These are phyloP conservation scores for Ilyonectria destructans DNA, from an alignment of 2,329 filamentous ascomycete species.

Conservation along the genomic window DNA sequence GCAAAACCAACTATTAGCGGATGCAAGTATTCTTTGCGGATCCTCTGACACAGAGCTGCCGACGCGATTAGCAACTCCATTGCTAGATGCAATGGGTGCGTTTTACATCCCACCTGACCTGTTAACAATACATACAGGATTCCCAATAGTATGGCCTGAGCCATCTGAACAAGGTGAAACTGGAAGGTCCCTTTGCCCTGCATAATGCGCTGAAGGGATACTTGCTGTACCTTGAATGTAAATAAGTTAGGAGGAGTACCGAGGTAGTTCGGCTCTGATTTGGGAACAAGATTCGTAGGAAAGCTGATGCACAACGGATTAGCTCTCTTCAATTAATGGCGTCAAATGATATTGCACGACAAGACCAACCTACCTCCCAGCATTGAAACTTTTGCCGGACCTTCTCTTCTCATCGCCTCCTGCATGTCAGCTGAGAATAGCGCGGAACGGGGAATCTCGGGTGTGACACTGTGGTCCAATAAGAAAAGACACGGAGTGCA, in stretches of 20 bases:
- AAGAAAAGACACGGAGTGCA: neutral
- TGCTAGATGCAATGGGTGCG: neutral
- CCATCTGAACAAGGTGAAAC: neutral
- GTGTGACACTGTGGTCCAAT: neutral
- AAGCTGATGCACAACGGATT: no score
- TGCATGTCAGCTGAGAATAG: no score
- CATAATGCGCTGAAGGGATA: no score
- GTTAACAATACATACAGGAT: neutral
- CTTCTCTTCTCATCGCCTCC: no score
- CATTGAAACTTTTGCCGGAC: no score
- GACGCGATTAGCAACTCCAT: neutral
- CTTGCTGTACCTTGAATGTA: no score
- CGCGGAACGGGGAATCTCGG: neutral
- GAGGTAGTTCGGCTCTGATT: no score
- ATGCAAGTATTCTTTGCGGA: neutral
- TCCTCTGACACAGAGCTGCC: neutral
- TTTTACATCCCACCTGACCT: neutral
- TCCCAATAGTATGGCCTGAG: neutral
- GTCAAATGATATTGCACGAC: no score
- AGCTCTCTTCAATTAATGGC: no score
- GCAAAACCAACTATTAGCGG: neutral
- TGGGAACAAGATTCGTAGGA: no score
- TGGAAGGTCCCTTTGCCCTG: neutral
- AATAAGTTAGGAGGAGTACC: no score
- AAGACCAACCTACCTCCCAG: no score